Base-by-base conservation (phyloP, 169 alveolate species). In the Plasmodium reichenowi region DNA sequence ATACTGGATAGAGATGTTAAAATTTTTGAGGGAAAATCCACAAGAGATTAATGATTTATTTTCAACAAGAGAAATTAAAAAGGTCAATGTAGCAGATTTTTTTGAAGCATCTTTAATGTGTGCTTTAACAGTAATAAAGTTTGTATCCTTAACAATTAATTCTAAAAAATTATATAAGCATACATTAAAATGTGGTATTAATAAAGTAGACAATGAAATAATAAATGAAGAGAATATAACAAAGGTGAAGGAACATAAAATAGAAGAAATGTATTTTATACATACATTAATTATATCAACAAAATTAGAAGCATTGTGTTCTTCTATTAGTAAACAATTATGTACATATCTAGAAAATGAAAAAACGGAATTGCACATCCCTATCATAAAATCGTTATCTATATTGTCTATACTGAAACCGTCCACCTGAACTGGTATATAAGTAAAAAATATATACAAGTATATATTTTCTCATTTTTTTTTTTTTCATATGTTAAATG, bases 101-200 rank as follows among this genome's bases (percentile, higher is more conserved):
- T 86, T 86, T 73, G 92, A 86, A 58, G 45, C 92, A 17, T 72
- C 92, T 45, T 54, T 86, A 9, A 62, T 86, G 32, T 86, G 86
- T 56, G 54, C 88, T 8, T 48, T 86, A 38, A 47, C 88, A 3
- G 87, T 86, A 7, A 62, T 86, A 47, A 86, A 86, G 63, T 72
- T 86, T 26, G 88, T 86, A 20, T 86, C 92, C 20, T 54, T 86
- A 32, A 59, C 75, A 20, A 47, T 86, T 66, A 74, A 86, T 86
- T 48, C 54, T 59, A 86, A 62, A 52, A 70, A 86, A 48, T 54
- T 86, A 59, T 43, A 86, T 60, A 62, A 64, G 26, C 38, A 12
- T 0, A 38, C 72, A 38, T 68, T 68, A 20, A 67, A 66, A 32
- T 52, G 17, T 67, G 52, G 67, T 29, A 17, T 15, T 54, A 72